These are phyloP conservation scores for Fusarium globosum DNA, from an alignment of 2,329 filamentous ascomycete species.

Conservation along the genomic window DNA sequence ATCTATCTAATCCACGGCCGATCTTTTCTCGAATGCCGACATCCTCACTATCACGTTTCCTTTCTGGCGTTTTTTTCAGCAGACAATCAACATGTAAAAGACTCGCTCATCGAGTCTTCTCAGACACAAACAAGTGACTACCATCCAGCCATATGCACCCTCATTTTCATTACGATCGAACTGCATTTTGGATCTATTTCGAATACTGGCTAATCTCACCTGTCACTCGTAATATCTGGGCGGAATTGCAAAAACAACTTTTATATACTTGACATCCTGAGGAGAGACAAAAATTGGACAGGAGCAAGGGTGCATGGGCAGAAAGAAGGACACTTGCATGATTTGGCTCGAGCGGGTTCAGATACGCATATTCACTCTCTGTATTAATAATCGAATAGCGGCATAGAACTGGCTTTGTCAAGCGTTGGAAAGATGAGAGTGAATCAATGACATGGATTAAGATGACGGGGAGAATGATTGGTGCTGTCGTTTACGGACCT, in stretches of 20 bases:
- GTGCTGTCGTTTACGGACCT: slow-evolving; percentile 17
- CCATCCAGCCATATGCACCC: neutral
- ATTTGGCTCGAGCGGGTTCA: slow-evolving; percentile 18
- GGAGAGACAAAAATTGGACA: slow-evolving; percentile 13
- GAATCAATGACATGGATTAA: slow-evolving; percentile 14
- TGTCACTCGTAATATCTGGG: slow-evolving; percentile 13
- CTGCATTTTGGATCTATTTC: neutral
- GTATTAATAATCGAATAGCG: slow-evolving; percentile 29
- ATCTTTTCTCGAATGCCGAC: neutral
- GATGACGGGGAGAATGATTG: slow-evolving; percentile 17
- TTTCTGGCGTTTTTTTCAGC: slow-evolving; percentile 15
- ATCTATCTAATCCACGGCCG: slow-evolving; percentile 1
- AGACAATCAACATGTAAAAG: slow-evolving; percentile 21
- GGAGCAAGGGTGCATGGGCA: neutral
- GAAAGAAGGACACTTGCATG: slow-evolving; percentile 11
- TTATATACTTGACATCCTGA: slow-evolving; percentile 18
- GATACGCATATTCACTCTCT: slow-evolving; percentile 29
- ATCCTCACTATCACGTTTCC: slow-evolving; percentile 11
- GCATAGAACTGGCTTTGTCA: slow-evolving; percentile 31
- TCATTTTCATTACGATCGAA: slow-evolving; percentile 4
- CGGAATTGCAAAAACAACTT: slow-evolving; percentile 3
- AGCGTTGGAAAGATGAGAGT: slow-evolving; percentile 1
- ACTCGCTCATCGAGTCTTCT: slow-evolving; percentile 9
- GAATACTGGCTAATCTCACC: neutral
- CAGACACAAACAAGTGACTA: neutral